Evolutionary conservation across 1,284 basidiomycete genomes (phyloP).

Genomic region (Erythrobasidium hasegawianum): DNA sequence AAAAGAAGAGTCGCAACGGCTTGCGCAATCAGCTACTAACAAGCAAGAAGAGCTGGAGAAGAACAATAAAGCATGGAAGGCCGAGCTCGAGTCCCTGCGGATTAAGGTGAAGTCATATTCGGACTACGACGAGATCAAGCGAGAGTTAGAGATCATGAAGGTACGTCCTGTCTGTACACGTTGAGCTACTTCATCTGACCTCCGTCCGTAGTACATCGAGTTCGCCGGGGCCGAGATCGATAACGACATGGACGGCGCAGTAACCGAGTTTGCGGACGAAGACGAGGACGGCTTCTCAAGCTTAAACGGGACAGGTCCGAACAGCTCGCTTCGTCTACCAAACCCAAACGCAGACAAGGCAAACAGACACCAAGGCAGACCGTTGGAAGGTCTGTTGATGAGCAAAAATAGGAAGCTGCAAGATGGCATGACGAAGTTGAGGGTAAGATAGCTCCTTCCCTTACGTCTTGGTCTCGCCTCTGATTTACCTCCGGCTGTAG

Average conservation of each 20-base stretch:
- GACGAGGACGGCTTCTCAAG: conserved; percentile 49
- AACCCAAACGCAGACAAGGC: conserved; percentile 81
- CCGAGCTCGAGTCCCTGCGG: conserved; percentile 66
- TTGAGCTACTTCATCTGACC: too few relatives aligned
- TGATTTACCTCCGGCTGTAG: too few relatives aligned
- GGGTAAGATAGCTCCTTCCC: conserved; percentile 55
- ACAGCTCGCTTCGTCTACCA: conserved; percentile 61
- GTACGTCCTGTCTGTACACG: conserved; percentile 57
- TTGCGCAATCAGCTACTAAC: conserved; percentile 58
- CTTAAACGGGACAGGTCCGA: conserved; percentile 20
- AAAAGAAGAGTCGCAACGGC: conserved; percentile 57
- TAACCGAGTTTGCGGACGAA: conserved; percentile 59
- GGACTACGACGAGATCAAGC: conserved; percentile 93
- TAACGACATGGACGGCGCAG: conserved; percentile 39
- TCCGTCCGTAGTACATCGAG: conserved; percentile 70
- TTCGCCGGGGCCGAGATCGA: conserved; percentile 61
- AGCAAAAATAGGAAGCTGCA: conserved; percentile 91
- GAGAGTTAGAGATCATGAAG: conserved; percentile 95
- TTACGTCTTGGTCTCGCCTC: too few relatives aligned
- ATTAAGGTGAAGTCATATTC: conserved; percentile 65
- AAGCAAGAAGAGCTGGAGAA: conserved; percentile 61
- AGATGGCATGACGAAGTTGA: conserved; percentile 85
- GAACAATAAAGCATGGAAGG: conserved; percentile 49
- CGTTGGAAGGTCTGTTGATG: conserved; percentile 83
- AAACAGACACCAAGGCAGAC: conserved; percentile 68